These are phyloP conservation scores for Phycomyces nitens DNA, from an alignment of 192 early-diverging fungal genomes.

Conservation along the genomic window DNA sequence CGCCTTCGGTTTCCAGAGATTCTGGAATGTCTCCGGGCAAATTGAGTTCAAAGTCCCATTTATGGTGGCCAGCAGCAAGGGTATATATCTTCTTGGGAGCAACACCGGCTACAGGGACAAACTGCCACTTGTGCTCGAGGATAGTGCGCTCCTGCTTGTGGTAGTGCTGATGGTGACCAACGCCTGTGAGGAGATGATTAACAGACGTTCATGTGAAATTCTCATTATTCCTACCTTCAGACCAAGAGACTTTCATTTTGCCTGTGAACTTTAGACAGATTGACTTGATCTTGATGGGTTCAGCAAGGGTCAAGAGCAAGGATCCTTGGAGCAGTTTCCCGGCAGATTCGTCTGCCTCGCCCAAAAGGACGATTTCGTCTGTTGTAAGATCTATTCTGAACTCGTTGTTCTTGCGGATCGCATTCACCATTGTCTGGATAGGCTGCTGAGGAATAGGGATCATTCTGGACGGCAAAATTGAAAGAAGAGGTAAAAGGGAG, in stretches of 20 bases:
- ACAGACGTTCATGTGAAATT: too few species aligned
- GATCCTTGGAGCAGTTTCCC: constrained; percentile 51
- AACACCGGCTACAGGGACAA: constrained; percentile 30
- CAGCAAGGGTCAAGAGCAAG: constrained; percentile 42
- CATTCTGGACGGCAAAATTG: too few species aligned
- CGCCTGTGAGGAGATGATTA: too few species aligned
- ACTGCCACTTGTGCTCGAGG: constrained; percentile 51
- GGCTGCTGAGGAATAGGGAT: not conserved
- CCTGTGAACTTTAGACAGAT: constrained; percentile 50
- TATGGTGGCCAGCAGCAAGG: constrained; percentile 38
- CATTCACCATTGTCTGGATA: constrained; percentile 9
- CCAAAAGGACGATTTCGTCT: constrained; percentile 33
- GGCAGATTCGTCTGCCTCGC: constrained; percentile 36
- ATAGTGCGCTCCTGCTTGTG: constrained; percentile 38
- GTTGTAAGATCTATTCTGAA: constrained; percentile 28
- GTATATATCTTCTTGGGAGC: constrained; percentile 36
- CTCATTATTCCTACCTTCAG: too few species aligned
- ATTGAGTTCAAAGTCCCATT: constrained; percentile 52
- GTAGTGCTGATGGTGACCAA: constrained; percentile 33
- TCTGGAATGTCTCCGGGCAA: constrained; percentile 60
- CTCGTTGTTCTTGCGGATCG: constrained; percentile 22
- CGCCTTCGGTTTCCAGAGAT: constrained; percentile 45
- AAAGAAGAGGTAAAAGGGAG: too few species aligned
- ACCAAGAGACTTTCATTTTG: constrained; percentile 52
- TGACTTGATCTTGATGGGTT: constrained; percentile 48